These are phyloP conservation scores for Dactylellina parvicollis DNA, from an alignment of 2,329 filamentous ascomycete genomes.

Conservation along the genomic window DNA sequence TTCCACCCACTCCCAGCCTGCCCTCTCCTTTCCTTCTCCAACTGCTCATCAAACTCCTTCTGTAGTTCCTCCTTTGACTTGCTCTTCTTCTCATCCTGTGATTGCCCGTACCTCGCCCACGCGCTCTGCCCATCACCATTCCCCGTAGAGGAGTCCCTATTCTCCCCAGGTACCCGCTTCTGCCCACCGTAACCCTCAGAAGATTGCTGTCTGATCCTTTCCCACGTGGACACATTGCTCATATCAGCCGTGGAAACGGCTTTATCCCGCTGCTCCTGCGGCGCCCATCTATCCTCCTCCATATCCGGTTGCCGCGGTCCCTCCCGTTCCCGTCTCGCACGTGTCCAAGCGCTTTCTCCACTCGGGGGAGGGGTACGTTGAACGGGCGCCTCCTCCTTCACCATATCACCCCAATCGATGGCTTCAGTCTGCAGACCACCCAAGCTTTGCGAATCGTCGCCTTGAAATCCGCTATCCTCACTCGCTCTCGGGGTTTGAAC, in stretches of 20 bases:
- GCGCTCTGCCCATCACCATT: slow-evolving; percentile 61
- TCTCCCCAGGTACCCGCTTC: slow-evolving; percentile 31
- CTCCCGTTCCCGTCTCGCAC: slow-evolving; percentile 24
- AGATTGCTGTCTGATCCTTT: slow-evolving; percentile 34
- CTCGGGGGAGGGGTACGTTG: not conserved
- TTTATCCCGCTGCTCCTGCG: slow-evolving; percentile 26
- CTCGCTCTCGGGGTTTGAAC: not conserved
- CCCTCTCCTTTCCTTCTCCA: slow-evolving; percentile 65
- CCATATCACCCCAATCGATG: slow-evolving; percentile 38
- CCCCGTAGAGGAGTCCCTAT: slow-evolving; percentile 22
- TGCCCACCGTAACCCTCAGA: slow-evolving; percentile 28
- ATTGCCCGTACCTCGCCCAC: slow-evolving; percentile 59
- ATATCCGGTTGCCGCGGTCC: slow-evolving; percentile 29
- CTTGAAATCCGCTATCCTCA: not conserved
- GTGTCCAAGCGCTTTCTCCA: slow-evolving; percentile 28
- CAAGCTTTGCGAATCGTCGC: slow-evolving; percentile 29
- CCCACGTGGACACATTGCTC: slow-evolving; percentile 25
- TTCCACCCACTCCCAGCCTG: slow-evolving; percentile 49
- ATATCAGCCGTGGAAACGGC: slow-evolving; percentile 11
- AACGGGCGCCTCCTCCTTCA: slow-evolving; percentile 9
- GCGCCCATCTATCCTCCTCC: slow-evolving; percentile 47
- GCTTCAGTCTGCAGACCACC: slow-evolving; percentile 32
- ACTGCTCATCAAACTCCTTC: slow-evolving; percentile 65
- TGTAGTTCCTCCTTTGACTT: slow-evolving; percentile 65
- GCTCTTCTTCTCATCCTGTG: slow-evolving; percentile 60